Evolutionary conservation across 371 early-diverging fungal genomes (phyloP).

Genomic region (Rhizopus stolonifer): DNA sequence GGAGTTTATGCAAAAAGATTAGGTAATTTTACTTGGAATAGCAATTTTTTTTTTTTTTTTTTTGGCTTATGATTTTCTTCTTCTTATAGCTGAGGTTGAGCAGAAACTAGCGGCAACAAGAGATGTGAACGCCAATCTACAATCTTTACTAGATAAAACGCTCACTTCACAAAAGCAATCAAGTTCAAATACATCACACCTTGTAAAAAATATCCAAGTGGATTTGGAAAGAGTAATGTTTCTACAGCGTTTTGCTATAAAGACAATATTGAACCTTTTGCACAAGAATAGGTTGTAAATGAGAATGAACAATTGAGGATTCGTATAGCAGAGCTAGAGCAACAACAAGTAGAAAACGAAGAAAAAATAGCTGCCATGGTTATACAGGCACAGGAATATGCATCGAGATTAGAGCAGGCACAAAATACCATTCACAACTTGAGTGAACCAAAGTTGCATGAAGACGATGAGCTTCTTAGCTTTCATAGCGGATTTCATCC

Average conservation of each 20-base stretch:
- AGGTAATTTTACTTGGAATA: slow-evolving; percentile 16
- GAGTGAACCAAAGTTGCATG: slow-evolving; percentile 48
- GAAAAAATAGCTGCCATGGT: slow-evolving; percentile 62
- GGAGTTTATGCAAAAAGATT: slow-evolving; percentile 62
- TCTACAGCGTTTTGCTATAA: not conserved
- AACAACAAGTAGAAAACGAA: slow-evolving; percentile 61
- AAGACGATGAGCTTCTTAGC: slow-evolving; percentile 34
- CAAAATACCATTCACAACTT: slow-evolving; percentile 65
- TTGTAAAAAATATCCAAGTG: slow-evolving; percentile 62
- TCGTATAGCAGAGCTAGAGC: slow-evolving; percentile 63
- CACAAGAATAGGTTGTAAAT: slow-evolving; percentile 44
- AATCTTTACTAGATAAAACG: slow-evolving; percentile 57
- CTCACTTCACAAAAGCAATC: slow-evolving; percentile 61
- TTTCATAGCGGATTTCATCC: slow-evolving; percentile 17
- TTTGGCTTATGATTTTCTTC: not conserved
- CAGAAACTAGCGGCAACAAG: slow-evolving; percentile 62
- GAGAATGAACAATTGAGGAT: slow-evolving; percentile 63
- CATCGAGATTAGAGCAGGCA: slow-evolving; percentile 63
- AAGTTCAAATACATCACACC: slow-evolving; percentile 61
- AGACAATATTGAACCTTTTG: not conserved
- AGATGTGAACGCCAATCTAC: slow-evolving; percentile 62
- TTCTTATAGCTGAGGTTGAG: slow-evolving; percentile 54
- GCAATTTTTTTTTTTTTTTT: no score
- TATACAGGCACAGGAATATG: slow-evolving; percentile 66
- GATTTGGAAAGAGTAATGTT: slow-evolving; percentile 56